phyloP scores from a whole-genome alignment of 768 basidiomycete species.

The Butyriboletus loyo region DNA sequence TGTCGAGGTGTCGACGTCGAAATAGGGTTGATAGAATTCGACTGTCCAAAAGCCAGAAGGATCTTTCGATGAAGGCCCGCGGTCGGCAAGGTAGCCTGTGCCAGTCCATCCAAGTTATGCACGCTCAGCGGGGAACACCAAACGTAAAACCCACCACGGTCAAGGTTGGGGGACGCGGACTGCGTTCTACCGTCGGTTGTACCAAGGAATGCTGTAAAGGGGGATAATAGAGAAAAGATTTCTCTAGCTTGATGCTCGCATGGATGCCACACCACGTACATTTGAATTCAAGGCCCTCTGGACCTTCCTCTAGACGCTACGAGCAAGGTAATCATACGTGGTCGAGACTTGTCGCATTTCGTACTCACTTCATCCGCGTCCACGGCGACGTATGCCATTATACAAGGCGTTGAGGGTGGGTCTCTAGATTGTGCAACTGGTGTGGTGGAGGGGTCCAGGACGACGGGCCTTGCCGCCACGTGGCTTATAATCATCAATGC shows the following conservation, averaged over 20 bases:
- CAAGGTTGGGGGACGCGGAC: constrained; percentile 37
- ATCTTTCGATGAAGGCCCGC: constrained; percentile 42
- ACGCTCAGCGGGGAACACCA: background rate
- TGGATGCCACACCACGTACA: constrained; percentile 37
- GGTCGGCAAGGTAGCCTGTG: constrained; percentile 65
- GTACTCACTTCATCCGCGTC: constrained; percentile 64
- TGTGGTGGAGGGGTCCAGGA: background rate
- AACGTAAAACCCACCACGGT: constrained; percentile 42
- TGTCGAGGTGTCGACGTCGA: constrained; percentile 82
- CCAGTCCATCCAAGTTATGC: background rate
- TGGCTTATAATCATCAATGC: background rate
- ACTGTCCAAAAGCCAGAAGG: constrained; percentile 69
- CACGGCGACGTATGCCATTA: constrained; percentile 71
- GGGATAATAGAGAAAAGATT: background rate
- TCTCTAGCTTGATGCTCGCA: background rate
- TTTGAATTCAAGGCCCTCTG: constrained; percentile 70
- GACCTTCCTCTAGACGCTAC: constrained; percentile 62
- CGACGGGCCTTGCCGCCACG: constrained; percentile 5
- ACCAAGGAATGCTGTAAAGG: constrained; percentile 53
- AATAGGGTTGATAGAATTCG: constrained; percentile 85
- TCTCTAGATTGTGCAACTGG: background rate
- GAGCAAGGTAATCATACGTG: background rate
- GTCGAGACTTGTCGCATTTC: background rate
- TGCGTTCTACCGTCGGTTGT: constrained; percentile 25
- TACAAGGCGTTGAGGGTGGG: background rate